phyloP scores from a whole-genome alignment of 2,329 filamentous ascomycete genomes.

The Onygena corvina region DNA sequence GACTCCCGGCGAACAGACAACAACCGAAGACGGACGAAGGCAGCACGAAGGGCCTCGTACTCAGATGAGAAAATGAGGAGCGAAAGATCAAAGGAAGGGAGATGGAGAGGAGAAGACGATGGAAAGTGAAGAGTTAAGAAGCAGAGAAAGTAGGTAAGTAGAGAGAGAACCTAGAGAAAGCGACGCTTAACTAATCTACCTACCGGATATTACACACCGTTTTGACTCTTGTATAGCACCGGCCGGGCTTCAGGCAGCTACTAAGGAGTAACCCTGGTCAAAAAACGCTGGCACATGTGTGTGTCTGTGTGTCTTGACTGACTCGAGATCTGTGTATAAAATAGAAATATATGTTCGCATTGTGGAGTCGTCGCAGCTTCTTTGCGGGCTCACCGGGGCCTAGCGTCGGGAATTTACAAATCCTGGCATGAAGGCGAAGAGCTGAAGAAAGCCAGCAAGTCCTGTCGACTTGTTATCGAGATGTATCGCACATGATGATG shows the following conservation, averaged over 20 bases:
- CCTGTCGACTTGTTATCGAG: too few species aligned
- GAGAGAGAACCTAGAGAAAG: neutral
- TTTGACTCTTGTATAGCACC: too few species aligned
- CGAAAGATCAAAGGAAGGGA: neutral
- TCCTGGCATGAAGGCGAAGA: too few species aligned
- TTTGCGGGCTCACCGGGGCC: constrained; percentile 1
- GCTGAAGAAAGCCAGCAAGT: neutral
- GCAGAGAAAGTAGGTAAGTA: neutral
- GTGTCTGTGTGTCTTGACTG: neutral
- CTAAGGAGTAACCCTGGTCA: too few species aligned
- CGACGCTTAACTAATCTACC: neutral
- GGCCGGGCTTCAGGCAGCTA: too few species aligned
- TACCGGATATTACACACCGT: constrained; percentile 6
- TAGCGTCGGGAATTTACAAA: constrained; percentile 6
- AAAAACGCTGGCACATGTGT: constrained; percentile 7
- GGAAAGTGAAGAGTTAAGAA: neutral
- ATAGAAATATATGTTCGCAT: too few species aligned
- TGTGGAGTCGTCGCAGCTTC: too few species aligned
- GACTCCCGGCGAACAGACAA: too few species aligned
- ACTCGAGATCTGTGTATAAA: neutral
- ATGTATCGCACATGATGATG: constrained; percentile 2
- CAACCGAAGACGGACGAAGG: too few species aligned
- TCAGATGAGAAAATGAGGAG: neutral
- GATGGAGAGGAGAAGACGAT: neutral
- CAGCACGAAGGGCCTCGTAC: too few species aligned